Base-by-base conservation (phyloP, 1,284 basidiomycete genomes). In the Fomes fomentarius region DNA sequence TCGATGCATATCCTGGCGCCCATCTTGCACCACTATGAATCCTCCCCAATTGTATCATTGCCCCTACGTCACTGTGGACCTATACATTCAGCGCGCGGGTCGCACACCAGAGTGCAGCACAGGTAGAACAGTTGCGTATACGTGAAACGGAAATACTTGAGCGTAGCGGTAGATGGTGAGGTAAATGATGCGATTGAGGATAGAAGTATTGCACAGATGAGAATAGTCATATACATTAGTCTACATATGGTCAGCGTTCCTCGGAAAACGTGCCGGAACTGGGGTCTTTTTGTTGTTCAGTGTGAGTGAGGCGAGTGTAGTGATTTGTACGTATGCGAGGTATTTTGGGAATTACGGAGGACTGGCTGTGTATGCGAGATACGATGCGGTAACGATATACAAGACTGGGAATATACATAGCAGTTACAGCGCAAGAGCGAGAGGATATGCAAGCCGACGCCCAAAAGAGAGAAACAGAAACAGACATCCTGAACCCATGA, bases 361-460 rank as follows among this genome's bases (percentile, higher is more conserved):
- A 11, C 4, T 24, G 22, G 26, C 15, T 28, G 14, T 15, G 41
- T 8, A 19, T 17, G 42, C 7, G 34, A 50, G 9, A 30, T 35
- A 30, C 48, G 40, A 42, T 41, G 48, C 33, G 34, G 42, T 44
- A 28, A n/a, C 42, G 42, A 37, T 37, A 17, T 14, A 17, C 34
- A 17, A n/a, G 2, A 37, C n/a, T 12, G 17, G 11, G 34, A 37
- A n/a, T 2, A 4, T 37, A 37, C 34, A 37, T 15, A 40, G 38
- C 38, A 24, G 14, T 22, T 39, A 40, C 37, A 50, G 21, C 25
- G 25, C 14, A 37, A 15, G n/a, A 42, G 35, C 38, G 45, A 28
- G 31, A 24, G 24, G 40, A 25, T 21, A 34, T 15, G 30, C 24
- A 9, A 9, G 39, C 22, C 24, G 11, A 15, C 38, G 38, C 19